These are phyloP conservation scores for Pelargonium nanum DNA, from an alignment of 345 rosid species.

Conservation along the genomic window DNA sequence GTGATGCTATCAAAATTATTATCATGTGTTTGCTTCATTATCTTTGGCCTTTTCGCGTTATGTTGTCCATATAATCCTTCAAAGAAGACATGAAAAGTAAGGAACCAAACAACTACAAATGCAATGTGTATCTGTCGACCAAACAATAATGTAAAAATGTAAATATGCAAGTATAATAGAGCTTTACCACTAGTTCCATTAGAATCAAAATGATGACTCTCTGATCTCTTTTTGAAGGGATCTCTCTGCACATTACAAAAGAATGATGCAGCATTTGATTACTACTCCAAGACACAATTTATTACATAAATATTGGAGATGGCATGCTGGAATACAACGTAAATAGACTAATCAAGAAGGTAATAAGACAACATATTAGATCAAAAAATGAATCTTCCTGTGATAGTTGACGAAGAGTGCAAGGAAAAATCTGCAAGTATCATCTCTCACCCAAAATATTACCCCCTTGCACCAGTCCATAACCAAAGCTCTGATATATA, in stretches of 20 bases:
- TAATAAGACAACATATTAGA: too few relatives aligned
- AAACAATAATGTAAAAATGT: slow-evolving; percentile 8
- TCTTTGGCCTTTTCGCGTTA: slow-evolving; percentile 52
- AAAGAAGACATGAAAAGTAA: slow-evolving; percentile 18
- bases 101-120: slow-evolving; percentile 14
- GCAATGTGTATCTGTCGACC: slow-evolving; percentile 7
- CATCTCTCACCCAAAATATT: too few relatives aligned
- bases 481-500: too few relatives aligned
- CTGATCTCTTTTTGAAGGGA: slow-evolving; percentile 61
- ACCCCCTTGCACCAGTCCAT: too few relatives aligned
- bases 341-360: background rate
- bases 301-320: background rate
- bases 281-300: background rate
- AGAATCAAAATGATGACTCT: slow-evolving; percentile 57
- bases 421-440: too few relatives aligned
- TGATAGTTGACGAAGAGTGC: background rate
- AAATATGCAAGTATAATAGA: slow-evolving; percentile 11
- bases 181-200: slow-evolving; percentile 59
- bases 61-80: slow-evolving; percentile 68
- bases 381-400: background rate
- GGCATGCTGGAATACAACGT: background rate
- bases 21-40: slow-evolving; percentile 44
- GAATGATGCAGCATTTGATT: slow-evolving; percentile 6
- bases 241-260: slow-evolving; percentile 49
- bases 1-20: slow-evolving; percentile 39